Evolutionary conservation across 108 stramenopile species (phyloP), one percentile per base, ranked within the genome.

Genomic region (Pseudonitzschia delicatissima): DNA sequence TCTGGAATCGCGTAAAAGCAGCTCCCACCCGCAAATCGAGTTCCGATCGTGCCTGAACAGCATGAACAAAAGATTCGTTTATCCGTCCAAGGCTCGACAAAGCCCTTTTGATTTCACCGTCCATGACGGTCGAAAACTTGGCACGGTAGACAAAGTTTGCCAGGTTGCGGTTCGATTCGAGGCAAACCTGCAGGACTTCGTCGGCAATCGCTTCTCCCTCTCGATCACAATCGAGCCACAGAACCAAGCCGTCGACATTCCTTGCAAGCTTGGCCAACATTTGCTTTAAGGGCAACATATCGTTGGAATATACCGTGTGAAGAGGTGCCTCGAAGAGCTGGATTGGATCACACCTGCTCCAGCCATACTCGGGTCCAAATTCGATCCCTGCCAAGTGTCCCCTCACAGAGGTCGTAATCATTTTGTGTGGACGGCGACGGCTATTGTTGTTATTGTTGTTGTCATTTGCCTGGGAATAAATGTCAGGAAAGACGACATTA

Each of bases 221-320:
- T 23, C 95, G 87, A 81, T 99, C 99, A 70, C 98, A 98, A 87
- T 99, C 99, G 27, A 98, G 72, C 99, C 99, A 99, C 33, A 99
- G 75, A 44, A 99, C 89, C 20, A 98, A 76, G 35, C 87, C 89
- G 33, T 92, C 77, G 2, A 66, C 84, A 8, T 67, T 31, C 36
- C 63, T 57, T 15, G 86, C 64, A 61, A 83, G 59, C 20, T 66
- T 57, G 18, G 64, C 45, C 34, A 93, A 51, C 89, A 90, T 93
- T 15, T 71, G 76, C 65, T 85, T 67, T 39, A 93, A 58, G 5
- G 84, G 82, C 64, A 87, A 40, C 88, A 93, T 90, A 58, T 93
- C 92, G 21, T 81, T 72, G 2, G 50, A 55, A 73, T 93, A 93
- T 5, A 36, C 62, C 0, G 77, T 88, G 62, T 88, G 84, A 31